Evolutionary conservation across 306 rosid species (phyloP), one percentile per base, ranked within the genome.

Genomic region (Crotalaria pallida): DNA sequence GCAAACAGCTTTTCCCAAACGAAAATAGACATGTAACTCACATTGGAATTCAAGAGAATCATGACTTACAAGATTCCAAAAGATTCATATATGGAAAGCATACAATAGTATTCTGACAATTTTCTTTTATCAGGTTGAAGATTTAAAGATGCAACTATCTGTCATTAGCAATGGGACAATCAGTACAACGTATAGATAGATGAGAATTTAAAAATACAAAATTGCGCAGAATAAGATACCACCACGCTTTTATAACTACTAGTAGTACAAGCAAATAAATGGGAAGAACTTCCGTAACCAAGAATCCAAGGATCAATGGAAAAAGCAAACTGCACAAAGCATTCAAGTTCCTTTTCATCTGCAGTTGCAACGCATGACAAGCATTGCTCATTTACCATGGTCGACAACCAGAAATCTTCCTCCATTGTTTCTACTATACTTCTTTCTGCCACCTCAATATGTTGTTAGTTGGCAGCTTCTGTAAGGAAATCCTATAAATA

Each of bases 391-490:
- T 67, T 19, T 61, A 34, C 36, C 52, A 68, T 38, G 74, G 67
- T 60, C 13, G 59, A 9, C 43, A 48, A 31, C 70, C 19, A 53
- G 49, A 50, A 59, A 26, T 43, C 16, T 4, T 1, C 69, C 29
- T 16, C 27, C 67, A 7, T 33, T 59, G 50, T 51, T 33, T 63
- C 64, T 44, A 55, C 13, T 65, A 67, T 58, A 31, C 66, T 17
- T 52, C 62, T 67, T 36, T 26, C 38, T 18, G 65, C 33, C 60
- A 18, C 3, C 74, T 50, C 38, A 5, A 65, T 65, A 49, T 4
- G 58, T 5, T 12, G 62, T 58, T 29, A 38, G 40, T 55, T 56
- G 16, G 58, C 60, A 41, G 84, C 78, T 64, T 68, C 67, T 15
- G 49, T 55, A 10, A 58, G 26, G 16, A 62, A 36, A 53, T 77